phyloP scores from a whole-genome alignment of 2,329 filamentous ascomycete species.

The Aureobasidium sp. region DNA sequence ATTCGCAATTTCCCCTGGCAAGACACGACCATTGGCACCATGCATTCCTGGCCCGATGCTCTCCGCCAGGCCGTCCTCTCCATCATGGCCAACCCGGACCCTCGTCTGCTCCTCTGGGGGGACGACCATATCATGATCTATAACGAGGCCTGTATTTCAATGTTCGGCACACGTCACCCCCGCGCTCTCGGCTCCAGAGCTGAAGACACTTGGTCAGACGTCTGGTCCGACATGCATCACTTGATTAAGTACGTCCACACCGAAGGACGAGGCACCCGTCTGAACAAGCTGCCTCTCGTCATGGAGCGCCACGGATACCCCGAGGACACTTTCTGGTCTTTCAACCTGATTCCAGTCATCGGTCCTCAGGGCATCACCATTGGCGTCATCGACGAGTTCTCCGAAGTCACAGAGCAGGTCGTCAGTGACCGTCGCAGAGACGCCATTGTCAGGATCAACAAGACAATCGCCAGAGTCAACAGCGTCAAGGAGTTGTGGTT shows the following conservation, averaged over 20 bases:
- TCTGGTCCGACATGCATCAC: conserved; percentile 9
- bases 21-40: conserved; percentile 20
- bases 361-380: conserved; percentile 8
- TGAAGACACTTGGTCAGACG: conserved; percentile 12
- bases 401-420: conserved; percentile 13
- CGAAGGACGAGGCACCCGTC: conserved; percentile 16
- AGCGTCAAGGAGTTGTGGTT: conserved; percentile 13
- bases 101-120: conserved; percentile 23
- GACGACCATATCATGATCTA: conserved; percentile 27
- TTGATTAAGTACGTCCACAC: conserved; percentile 17
- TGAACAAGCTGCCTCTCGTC: conserved; percentile 17
- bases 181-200: conserved; percentile 15
- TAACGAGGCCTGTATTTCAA: conserved; percentile 27
- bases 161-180: conserved; percentile 24
- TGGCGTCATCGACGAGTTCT: conserved; percentile 14
- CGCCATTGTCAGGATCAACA: conserved; percentile 10
- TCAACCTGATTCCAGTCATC: conserved; percentile 21
- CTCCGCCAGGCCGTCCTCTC: conserved; percentile 19
- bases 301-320: conserved; percentile 21
- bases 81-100: conserved; percentile 23
- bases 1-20: conserved; percentile 22
- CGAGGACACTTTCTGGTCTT: conserved; percentile 24
- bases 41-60: conserved; percentile 19
- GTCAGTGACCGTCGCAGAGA: conserved; percentile 12
- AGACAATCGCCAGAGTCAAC: neutral